Evolutionary conservation across 1,284 basidiomycete species (phyloP).

Genomic region (Boletus calvinii): DNA sequence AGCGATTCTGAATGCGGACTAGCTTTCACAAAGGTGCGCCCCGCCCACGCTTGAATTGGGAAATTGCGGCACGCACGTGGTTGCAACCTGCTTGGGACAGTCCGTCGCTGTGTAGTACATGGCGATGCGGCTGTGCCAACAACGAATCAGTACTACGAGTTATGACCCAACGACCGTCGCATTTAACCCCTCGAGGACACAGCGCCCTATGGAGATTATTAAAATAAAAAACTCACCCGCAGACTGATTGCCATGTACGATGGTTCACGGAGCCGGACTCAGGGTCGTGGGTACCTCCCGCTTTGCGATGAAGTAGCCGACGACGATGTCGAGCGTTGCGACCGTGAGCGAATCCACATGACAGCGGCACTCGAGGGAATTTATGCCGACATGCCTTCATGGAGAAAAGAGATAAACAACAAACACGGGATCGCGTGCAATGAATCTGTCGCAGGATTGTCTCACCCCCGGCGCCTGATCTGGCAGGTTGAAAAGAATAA

Average conservation of each 20-base stretch:
- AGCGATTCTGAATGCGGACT: not conserved
- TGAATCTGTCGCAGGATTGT: constrained; percentile 9
- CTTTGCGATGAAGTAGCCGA: constrained; percentile 4
- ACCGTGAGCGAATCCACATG: not conserved
- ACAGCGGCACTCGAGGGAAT: constrained; percentile 8
- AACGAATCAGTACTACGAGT: not conserved
- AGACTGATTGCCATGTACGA: not conserved
- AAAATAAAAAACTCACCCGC: not conserved
- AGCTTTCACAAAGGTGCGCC: not conserved
- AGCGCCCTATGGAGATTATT: not conserved
- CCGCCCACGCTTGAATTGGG: not conserved
- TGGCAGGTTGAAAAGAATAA: not conserved
- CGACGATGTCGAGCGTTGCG: not conserved
- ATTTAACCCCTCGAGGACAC: not conserved
- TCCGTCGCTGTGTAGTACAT: not conserved
- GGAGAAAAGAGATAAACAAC: constrained; percentile 2
- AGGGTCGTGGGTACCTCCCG: constrained; percentile 13
- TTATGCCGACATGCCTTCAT: constrained; percentile 21
- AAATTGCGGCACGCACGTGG: constrained; percentile 1
- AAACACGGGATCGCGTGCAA: constrained; percentile 11
- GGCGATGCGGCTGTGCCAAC: not conserved
- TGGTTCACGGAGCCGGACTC: constrained; percentile 19
- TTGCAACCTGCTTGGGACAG: not conserved
- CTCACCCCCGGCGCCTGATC: constrained; percentile 3
- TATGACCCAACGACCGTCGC: not conserved